Percentiles rank a stretch among this genome's conserved stretches.
phyloP scores from a whole-genome alignment of 2,329 filamentous ascomycete genomes.

The Trichophaea hybrida region DNA sequence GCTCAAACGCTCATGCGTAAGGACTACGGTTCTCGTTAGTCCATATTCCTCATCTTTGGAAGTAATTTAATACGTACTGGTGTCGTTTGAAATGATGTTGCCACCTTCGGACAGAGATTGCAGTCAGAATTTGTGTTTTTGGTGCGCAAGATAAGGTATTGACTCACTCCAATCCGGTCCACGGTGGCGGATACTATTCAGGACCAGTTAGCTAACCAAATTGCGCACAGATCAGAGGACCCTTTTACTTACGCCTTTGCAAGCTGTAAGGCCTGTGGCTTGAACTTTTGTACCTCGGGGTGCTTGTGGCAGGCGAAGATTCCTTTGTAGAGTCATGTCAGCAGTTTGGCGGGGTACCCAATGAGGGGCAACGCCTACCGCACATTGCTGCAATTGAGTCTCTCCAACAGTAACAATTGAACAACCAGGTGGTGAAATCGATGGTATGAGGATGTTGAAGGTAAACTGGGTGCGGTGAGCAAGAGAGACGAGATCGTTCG shows the following conservation, averaged over 20 bases:
- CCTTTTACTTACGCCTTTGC: constrained; percentile 67
- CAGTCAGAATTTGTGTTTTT: constrained; percentile 3
- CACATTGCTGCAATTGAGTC: constrained; percentile 13
- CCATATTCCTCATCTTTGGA: not conserved
- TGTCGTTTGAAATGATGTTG: constrained; percentile 77
- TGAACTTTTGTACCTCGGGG: constrained; percentile 90
- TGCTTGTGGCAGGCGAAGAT: constrained; percentile 37
- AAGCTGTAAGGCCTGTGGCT: constrained; percentile 83
- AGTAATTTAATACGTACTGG: constrained; percentile 47
- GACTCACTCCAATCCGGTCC: constrained; percentile 87
- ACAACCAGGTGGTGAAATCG: not conserved
- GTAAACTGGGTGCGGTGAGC: not conserved
- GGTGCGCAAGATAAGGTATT: constrained; percentile 10
- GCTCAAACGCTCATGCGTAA: constrained; percentile 92
- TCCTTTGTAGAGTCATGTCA: constrained; percentile 14
- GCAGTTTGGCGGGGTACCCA: constrained; percentile 1
- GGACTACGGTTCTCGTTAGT: constrained; percentile 41
- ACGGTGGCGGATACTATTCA: constrained; percentile 71
- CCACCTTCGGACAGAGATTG: constrained; percentile 45
- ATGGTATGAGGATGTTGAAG: not conserved
- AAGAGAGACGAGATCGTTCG: not conserved
- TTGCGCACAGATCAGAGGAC: constrained; percentile 14
- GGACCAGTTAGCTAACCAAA: constrained; percentile 28
- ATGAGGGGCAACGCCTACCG: constrained; percentile 14
- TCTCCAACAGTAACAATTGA: not conserved